Evolutionary conservation across 139 green algal genomes (phyloP), one percentile per base, ranked within the genome.

Genomic region (Auxenochlorella pyrenoidosa): DNA sequence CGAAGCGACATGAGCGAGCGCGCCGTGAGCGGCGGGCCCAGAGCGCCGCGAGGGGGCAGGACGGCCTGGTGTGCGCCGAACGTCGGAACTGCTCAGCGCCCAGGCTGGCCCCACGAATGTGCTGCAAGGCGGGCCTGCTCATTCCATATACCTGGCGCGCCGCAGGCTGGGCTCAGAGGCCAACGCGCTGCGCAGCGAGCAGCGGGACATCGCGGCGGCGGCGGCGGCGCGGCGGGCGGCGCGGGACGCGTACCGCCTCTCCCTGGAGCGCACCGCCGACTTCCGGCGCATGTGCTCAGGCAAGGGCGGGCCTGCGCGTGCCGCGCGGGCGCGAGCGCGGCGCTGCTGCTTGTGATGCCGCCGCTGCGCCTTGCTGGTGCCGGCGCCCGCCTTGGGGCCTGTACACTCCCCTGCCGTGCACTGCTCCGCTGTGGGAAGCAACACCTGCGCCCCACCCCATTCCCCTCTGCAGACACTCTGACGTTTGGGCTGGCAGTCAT

Each of bases 121-220:
- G 47, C 47, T 54, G 47, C 47, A 54, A 18, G 47, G 8, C 6
- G 47, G 8, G 8, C 10, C 8, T 54, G 8, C 10, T 54, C 6
- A 18, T 54, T 54, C 47, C 47, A 54, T 54, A 6, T 54, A 15
- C 26, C 38, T 21, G 3, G n/a, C 72, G 15, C 13, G 4, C 19
- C 77, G 44, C 85, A 90, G 86, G 66, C 71, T 79, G 26, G 88
- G 88, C 1, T 80, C 68, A 2, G 79, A 86, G 72, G 88, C 88
- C 60, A 90, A 88, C 54, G 34, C 63, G 79, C 63, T 89, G 68
- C 78, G 79, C 22, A 32, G 54, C 19, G 34, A 87, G 79, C 72
- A 79, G 43, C 65, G 51, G 0, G 78, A 85, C 60, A 72, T 86
- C 6, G 85, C 80, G 15, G 70, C 60, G 47, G 3, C 34, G 13